These are phyloP conservation scores for Fusarium buharicum DNA, from an alignment of 2,329 filamentous ascomycete species.

Conservation along the genomic window DNA sequence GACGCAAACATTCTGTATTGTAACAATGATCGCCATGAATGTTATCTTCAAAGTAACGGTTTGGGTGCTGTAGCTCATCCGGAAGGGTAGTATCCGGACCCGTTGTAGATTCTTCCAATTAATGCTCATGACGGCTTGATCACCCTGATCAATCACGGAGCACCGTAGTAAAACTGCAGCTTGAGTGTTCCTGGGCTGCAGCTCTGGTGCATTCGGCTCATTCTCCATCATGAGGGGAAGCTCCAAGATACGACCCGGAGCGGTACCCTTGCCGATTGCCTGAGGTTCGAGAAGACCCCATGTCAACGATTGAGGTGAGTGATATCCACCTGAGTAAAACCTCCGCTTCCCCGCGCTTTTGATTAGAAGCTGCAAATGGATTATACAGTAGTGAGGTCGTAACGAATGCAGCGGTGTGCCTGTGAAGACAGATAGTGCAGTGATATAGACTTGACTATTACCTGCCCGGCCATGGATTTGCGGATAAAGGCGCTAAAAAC, in stretches of 20 bases:
- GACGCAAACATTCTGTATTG: conserved; percentile 2
- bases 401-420: conserved; percentile 42
- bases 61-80: conserved; percentile 5
- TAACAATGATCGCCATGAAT: conserved; percentile 20
- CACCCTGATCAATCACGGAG: conserved; percentile 9
- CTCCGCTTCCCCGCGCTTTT: conserved; percentile 35
- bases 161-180: conserved; percentile 1
- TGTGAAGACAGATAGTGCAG: conserved; percentile 29
- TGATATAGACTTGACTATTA: conserved; percentile 31
- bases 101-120: conserved; percentile 15
- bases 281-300: conserved; percentile 7
- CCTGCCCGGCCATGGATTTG: conserved; percentile 24
- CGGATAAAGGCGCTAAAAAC: conserved; percentile 34
- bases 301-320: conserved; percentile 16
- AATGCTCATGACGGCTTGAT: conserved; percentile 3
- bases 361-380: conserved; percentile 10
- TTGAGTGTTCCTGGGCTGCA: conserved; percentile 6
- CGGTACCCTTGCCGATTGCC: conserved; percentile 12
- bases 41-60: conserved; percentile 16
- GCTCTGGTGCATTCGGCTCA: too few species aligned
- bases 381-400: conserved; percentile 21
- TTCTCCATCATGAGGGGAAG: conserved; percentile 4
- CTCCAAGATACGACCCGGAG: conserved; percentile 8
- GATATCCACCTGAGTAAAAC: conserved; percentile 19
- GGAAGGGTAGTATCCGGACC: conserved; percentile 23